phyloP scores from a whole-genome alignment of 2,329 filamentous ascomycete genomes.

The Whalleya microplaca region DNA sequence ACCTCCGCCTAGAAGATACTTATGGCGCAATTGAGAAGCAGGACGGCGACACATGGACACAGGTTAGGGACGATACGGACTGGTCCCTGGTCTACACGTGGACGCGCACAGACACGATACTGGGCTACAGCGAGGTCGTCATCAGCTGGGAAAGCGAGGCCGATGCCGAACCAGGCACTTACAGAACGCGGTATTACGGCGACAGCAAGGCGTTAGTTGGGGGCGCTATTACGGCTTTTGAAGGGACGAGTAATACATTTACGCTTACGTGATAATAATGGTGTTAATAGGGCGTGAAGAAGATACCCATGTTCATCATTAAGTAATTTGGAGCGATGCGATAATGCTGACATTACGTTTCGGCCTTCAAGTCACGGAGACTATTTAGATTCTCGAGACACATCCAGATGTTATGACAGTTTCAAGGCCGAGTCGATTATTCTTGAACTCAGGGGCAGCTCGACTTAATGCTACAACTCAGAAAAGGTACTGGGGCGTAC shows the following conservation, averaged over 20 bases:
- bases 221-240: slow-evolving; percentile 67
- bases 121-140: slow-evolving; percentile 77
- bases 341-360: neutral
- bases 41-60: slow-evolving; percentile 59
- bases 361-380: neutral
- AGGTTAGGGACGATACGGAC: slow-evolving; percentile 73
- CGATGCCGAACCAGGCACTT: slow-evolving; percentile 65
- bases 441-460: no score
- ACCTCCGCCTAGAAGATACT: slow-evolving; percentile 77
- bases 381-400: neutral
- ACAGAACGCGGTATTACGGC: slow-evolving; percentile 82
- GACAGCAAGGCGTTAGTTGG: slow-evolving; percentile 71
- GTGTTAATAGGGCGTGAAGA: neutral
- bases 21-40: slow-evolving; percentile 76
- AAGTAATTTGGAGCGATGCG: neutral
- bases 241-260: slow-evolving; percentile 66
- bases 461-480: neutral
- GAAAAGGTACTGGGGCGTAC: neutral
- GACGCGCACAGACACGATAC: slow-evolving; percentile 69
- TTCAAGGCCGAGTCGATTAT: no score
- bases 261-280: slow-evolving; percentile 32
- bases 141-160: slow-evolving; percentile 79
- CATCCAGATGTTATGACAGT: no score
- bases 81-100: slow-evolving; percentile 85
- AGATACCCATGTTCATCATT: neutral